Conservation (phyloP, 164 flowering plant species). For the Stephania yunnanensis region DNA sequence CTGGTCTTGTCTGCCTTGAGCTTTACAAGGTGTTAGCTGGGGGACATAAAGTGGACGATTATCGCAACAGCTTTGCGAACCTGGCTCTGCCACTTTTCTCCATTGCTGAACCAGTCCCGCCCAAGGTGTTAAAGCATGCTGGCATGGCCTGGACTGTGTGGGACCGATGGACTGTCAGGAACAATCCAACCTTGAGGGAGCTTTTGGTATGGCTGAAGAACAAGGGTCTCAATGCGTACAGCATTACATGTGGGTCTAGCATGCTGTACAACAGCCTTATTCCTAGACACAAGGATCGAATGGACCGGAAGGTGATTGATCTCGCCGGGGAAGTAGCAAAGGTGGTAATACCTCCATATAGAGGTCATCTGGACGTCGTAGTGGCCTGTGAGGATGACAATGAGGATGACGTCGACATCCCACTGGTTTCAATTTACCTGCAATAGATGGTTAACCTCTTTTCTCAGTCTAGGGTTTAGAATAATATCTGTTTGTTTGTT, state of each 20-base stretch:
- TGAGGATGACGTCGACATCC: conserved; percentile 73
- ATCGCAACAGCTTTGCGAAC: conserved; percentile 79
- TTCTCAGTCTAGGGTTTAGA: not conserved
- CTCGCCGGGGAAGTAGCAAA: conserved; percentile 65
- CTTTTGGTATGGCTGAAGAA: conserved; percentile 63
- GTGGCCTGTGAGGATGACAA: conserved; percentile 87
- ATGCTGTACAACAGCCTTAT: conserved; percentile 79
- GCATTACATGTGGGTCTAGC: conserved; percentile 76
- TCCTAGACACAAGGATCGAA: conserved; percentile 57
- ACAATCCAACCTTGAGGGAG: conserved; percentile 59
- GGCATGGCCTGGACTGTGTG: conserved; percentile 86
- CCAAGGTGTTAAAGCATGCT: conserved; percentile 68
- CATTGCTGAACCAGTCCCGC: conserved; percentile 91
- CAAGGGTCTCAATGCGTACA: conserved; percentile 73
- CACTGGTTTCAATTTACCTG: conserved; percentile 65
- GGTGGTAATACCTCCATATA: conserved; percentile 51
- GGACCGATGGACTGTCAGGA: conserved; percentile 73
- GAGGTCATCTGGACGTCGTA: conserved; percentile 63
- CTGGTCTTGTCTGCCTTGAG: conserved; percentile 84
- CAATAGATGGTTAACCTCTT: conserved; percentile 21
- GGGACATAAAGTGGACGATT: conserved; percentile 71
- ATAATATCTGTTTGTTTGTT: not conserved
- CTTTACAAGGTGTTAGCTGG: conserved; percentile 73
- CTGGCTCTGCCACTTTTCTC: conserved; percentile 82
- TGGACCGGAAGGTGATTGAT: conserved; percentile 68